phyloP scores from a whole-genome alignment of 164 flowering plant species.

The Malania oleifera region DNA sequence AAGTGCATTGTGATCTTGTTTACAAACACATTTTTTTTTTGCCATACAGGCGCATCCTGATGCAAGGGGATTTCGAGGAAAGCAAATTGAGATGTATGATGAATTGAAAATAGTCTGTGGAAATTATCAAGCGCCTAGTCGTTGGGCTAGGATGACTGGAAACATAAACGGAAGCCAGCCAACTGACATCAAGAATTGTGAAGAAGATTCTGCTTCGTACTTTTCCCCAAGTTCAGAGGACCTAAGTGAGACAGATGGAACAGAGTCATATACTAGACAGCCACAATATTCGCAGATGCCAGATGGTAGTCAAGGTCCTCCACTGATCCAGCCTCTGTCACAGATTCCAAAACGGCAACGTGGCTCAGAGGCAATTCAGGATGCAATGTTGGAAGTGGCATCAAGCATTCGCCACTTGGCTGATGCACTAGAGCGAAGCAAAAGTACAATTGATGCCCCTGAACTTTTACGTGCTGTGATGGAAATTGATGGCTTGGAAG shows the following conservation, averaged over 20 bases:
- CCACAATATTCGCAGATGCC: constrained; percentile 19
- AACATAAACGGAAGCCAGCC: constrained; percentile 14
- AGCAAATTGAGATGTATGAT: constrained; percentile 41
- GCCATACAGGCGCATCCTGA: constrained; percentile 31
- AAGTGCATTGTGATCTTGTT: neutral
- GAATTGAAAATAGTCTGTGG: constrained; percentile 38
- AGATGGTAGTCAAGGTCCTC: constrained; percentile 26
- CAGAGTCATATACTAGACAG: constrained; percentile 31
- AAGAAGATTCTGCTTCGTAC: constrained; percentile 28
- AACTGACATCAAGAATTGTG: constrained; percentile 17
- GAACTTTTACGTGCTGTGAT: constrained; percentile 35
- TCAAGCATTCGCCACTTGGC: constrained; percentile 33
- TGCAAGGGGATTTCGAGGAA: constrained; percentile 30
- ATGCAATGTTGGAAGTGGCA: constrained; percentile 33
- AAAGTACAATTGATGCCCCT: constrained; percentile 19
- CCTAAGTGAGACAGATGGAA: constrained; percentile 32
- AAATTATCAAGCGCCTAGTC: constrained; percentile 35
- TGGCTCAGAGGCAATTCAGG: constrained; percentile 28
- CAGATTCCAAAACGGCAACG: constrained; percentile 29
- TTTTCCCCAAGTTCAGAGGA: constrained; percentile 32
- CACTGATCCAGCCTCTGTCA: constrained; percentile 17
- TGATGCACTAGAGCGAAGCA: constrained; percentile 32
- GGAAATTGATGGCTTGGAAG: constrained; percentile 41
- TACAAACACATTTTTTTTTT: neutral
- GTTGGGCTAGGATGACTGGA: constrained; percentile 30